Conservation (phyloP, 768 basidiomycete species). For the Auriscalpium orientale region DNA sequence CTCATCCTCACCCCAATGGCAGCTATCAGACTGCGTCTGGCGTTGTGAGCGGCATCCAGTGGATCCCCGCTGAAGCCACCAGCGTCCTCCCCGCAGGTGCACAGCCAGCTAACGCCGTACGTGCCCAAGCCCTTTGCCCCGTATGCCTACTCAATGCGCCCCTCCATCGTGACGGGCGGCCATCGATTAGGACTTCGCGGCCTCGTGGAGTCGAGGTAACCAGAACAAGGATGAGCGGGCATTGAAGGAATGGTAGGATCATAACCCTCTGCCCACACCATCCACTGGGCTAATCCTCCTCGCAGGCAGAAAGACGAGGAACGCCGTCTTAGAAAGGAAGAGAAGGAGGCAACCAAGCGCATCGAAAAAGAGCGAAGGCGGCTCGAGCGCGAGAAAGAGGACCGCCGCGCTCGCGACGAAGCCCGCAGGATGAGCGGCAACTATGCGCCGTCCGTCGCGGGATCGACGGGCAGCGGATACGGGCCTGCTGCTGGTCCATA, state of each 20-base stretch:
- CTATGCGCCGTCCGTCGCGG: constrained; percentile 1
- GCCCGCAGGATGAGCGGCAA: constrained; percentile 33
- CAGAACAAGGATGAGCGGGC: constrained; percentile 14
- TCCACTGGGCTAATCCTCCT: background rate
- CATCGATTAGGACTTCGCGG: constrained; percentile 44
- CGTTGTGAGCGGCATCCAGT: constrained; percentile 55
- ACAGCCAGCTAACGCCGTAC: constrained; percentile 48
- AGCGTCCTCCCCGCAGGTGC: constrained; percentile 52
- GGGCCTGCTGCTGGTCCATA: constrained; percentile 6
- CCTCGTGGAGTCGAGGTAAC: constrained; percentile 44
- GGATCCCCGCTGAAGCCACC: constrained; percentile 65
- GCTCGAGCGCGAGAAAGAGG: constrained; percentile 32
- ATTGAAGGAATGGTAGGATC: constrained; percentile 13
- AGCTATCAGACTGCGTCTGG: constrained; percentile 72
- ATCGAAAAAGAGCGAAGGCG: constrained; percentile 32
- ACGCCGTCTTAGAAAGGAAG: constrained; percentile 47
- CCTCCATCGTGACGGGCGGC: background rate
- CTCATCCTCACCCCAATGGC: background rate
- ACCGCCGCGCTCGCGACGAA: constrained; percentile 53
- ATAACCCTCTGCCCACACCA: background rate
- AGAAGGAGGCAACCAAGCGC: constrained; percentile 33
- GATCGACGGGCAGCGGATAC: constrained; percentile 11
- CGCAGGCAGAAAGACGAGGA: constrained; percentile 36
- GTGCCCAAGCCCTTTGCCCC: constrained; percentile 15
- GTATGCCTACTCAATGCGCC: background rate